Evolutionary conservation across 805 yeast species (phyloP).

Genomic region (Schwanniomyces polymorphus): DNA sequence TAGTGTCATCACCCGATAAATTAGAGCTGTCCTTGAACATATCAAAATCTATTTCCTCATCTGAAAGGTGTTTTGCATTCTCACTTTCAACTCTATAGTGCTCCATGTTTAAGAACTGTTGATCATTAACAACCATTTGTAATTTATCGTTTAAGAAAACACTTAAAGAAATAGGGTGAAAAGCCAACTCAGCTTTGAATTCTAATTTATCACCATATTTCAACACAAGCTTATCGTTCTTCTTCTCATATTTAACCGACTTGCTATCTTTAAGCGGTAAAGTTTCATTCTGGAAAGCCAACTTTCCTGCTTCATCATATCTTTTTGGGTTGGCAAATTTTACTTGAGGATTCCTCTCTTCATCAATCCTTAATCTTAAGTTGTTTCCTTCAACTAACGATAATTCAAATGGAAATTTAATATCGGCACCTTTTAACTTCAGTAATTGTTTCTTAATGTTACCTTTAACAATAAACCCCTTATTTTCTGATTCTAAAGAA

Average conservation of each 20-base stretch:
- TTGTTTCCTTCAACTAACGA: constrained; percentile 54
- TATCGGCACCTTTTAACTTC: constrained; percentile 5
- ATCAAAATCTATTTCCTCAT: constrained; percentile 64
- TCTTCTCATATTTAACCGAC: no score
- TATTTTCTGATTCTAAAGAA: constrained; percentile 1
- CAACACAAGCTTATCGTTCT: not conserved
- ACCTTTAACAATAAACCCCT: constrained; percentile 41
- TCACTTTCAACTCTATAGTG: constrained; percentile 57
- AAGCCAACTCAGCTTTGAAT: constrained; percentile 43
- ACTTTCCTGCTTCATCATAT: constrained; percentile 57
- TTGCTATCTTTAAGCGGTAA: not conserved
- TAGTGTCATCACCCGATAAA: constrained; percentile 62
- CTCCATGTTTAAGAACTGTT: constrained; percentile 75
- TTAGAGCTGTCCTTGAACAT: constrained; percentile 70
- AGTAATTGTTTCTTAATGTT: constrained; percentile 43
- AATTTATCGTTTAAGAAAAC: constrained; percentile 45
- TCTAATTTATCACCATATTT: constrained; percentile 39
- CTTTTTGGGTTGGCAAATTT: constrained; percentile 37
- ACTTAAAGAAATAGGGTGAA: constrained; percentile 51
- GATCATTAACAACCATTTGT: constrained; percentile 65
- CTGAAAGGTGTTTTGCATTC: constrained; percentile 37
- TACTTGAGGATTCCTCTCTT: constrained; percentile 41
- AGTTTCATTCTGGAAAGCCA: constrained; percentile 48
- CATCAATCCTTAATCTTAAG: constrained; percentile 68
- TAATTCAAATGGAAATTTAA: constrained; percentile 57